Conservation (phyloP, 768 basidiomycete genomes). For the Candolleomyces efflorescens region DNA sequence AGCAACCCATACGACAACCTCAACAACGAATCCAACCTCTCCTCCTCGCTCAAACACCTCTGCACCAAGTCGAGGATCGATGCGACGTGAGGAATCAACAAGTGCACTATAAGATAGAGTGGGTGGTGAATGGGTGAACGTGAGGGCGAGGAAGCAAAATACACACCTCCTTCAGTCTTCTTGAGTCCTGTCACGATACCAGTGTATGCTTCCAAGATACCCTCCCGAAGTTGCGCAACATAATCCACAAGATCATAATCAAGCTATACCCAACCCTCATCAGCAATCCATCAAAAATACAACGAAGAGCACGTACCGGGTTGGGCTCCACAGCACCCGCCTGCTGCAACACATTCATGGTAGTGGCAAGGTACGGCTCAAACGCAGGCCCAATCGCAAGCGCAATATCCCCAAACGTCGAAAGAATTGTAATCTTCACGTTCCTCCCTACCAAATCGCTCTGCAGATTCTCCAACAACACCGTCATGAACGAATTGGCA, state of each 20-base stretch:
- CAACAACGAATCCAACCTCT: constrained; percentile 73
- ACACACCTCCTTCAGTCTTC: constrained; percentile 70
- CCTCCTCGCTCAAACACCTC: constrained; percentile 74
- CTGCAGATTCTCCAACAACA: constrained; percentile 86
- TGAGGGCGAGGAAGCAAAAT: background rate
- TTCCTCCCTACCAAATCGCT: constrained; percentile 87
- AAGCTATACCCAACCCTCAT: constrained; percentile 36
- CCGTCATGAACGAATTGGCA: constrained; percentile 86
- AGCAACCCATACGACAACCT: constrained; percentile 80
- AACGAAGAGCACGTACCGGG: constrained; percentile 50
- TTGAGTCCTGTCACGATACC: constrained; percentile 91
- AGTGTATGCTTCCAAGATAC: constrained; percentile 95
- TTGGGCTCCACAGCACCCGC: constrained; percentile 87
- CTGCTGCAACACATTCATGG: constrained; percentile 88
- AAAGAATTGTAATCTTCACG: constrained; percentile 95
- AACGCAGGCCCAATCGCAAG: constrained; percentile 85
- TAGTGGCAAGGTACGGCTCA: constrained; percentile 84
- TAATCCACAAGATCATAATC: constrained; percentile 93
- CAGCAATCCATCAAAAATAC: constrained; percentile 1
- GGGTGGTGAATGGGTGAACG: background rate
- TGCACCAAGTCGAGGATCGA: constrained; percentile 80
- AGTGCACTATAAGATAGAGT: constrained; percentile 26
- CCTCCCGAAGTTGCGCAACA: constrained; percentile 83
- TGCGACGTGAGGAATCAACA: constrained; percentile 67
- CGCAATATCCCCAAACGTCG: constrained; percentile 96